Conservation (phyloP, 441 rosid genomes). For the Gossypium davidsonii region DNA sequence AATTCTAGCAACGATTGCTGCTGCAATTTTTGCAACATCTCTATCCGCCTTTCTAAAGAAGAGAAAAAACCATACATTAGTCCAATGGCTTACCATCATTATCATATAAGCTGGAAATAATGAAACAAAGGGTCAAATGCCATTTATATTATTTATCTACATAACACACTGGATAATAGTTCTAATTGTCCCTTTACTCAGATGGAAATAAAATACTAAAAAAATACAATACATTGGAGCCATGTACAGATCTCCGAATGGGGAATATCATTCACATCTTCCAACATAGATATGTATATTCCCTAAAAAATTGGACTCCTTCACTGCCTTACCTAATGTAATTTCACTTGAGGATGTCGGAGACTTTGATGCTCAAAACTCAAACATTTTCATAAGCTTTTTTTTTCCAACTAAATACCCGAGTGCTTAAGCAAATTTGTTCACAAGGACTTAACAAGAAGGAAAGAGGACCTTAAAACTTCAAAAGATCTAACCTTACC, state of each 20-base stretch:
- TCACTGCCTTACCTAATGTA: background rate
- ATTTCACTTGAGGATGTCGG: constrained; percentile 4
- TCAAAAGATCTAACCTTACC: constrained; percentile 17
- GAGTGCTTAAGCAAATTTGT: constrained; percentile 9
- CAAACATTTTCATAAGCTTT: constrained; percentile 14
- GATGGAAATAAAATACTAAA: too few relatives aligned
- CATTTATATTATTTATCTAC: too few relatives aligned
- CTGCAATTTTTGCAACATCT: constrained; percentile 1
- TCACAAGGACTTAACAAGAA: constrained; percentile 3
- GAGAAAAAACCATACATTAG: too few relatives aligned
- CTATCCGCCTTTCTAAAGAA: too few relatives aligned
- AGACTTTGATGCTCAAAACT: constrained; percentile 14
- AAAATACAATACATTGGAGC: background rate
- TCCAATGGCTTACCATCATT: too few relatives aligned
- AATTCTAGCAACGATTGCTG: constrained; percentile 16
- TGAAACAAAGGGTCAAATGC: too few relatives aligned
- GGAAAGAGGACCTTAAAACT: constrained; percentile 18
- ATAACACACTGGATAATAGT: too few relatives aligned
- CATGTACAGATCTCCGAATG: background rate
- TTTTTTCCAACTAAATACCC: constrained; percentile 9
- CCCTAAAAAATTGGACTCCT: background rate
- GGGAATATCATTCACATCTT: background rate
- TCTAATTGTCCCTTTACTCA: too few relatives aligned
- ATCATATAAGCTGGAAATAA: too few relatives aligned
- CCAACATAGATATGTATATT: background rate